Base-by-base conservation (phyloP, 345 rosid species). In the Citrus trifoliata region DNA sequence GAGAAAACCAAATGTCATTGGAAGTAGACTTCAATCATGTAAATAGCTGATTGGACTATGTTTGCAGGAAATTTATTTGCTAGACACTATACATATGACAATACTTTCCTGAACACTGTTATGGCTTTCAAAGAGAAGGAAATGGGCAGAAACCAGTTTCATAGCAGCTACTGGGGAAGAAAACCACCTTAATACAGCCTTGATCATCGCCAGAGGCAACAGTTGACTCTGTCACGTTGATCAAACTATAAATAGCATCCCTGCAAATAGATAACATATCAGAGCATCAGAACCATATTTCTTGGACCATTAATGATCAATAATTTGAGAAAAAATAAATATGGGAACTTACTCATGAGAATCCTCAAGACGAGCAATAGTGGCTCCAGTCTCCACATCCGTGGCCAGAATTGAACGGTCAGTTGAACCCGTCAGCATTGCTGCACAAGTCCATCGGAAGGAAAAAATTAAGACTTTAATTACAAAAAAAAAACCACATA, bases 121-220 rank as follows among this genome's bases (percentile, higher is more conserved):
- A 27, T 37, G 28, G 8, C 28, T 32, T 35, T 27, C 32, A 40
- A 70, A 48, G 30, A 42, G 48, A 33, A 42, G 56, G 33, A 61
- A 42, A 65, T 14, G 21, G 27, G 42, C 65, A 40, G 56, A 53
- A 61, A 61, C 24, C 63, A 22, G 33, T 42, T 64, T 37, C 3
- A 74, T 32, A 67, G 19, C 68, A 38, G 38, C 0, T 27, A 40
- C 24, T 6, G 28, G 62, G 76, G 28, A 24, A 27, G 25, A 75
- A 19, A 35, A 27, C 10, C 67, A 95, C 99, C 99, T 95, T 95
- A 74, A 95, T 83, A 72, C 90, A 93, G 80, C 99, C 99, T 78
- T 89, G 86, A 82, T 93, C 99, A 85, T 93, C 99, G 63, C 99
- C 99, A 10, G 98, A 80, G 16, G 98, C 99, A 78, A 92, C 83